Conservation (phyloP, 768 basidiomycete genomes). For the Psilocybe sp. region DNA sequence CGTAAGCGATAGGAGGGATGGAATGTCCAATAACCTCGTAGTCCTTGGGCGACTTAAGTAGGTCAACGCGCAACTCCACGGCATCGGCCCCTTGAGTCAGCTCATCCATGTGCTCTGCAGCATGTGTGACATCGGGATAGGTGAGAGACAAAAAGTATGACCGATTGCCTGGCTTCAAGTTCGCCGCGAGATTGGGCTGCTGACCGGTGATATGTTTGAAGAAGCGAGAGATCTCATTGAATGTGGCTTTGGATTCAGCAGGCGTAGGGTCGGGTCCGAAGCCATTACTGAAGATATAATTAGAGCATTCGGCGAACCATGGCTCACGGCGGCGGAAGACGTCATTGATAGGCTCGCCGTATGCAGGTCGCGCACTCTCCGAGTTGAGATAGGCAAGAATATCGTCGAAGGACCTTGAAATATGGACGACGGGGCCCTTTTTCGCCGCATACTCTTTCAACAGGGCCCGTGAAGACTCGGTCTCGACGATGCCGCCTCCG, state of each 20-base stretch:
- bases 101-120: constrained; percentile 65
- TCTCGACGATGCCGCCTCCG: constrained; percentile 95
- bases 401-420: constrained; percentile 77
- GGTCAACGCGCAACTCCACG: constrained; percentile 90
- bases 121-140: constrained; percentile 80
- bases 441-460: constrained; percentile 61
- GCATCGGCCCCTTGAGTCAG: constrained; percentile 86
- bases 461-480: constrained; percentile 65
- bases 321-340: constrained; percentile 83
- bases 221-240: constrained; percentile 74
- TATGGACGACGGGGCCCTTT: constrained; percentile 78
- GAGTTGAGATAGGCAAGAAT: constrained; percentile 76
- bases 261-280: constrained; percentile 33
- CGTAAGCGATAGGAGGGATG: constrained; percentile 69
- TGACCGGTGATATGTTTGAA: constrained; percentile 85
- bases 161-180: constrained; percentile 50
- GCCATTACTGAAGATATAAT: constrained; percentile 80
- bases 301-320: constrained; percentile 83
- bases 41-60: constrained; percentile 58
- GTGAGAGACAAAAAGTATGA: constrained; percentile 94
- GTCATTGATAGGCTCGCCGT: constrained; percentile 81
- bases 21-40: constrained; percentile 44
- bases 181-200: constrained; percentile 59
- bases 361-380: constrained; percentile 81
- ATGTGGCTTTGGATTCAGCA: constrained; percentile 31